phyloP scores from a whole-genome alignment of 2,329 filamentous ascomycete genomes.

The Fusarium pseudoanthophilum region DNA sequence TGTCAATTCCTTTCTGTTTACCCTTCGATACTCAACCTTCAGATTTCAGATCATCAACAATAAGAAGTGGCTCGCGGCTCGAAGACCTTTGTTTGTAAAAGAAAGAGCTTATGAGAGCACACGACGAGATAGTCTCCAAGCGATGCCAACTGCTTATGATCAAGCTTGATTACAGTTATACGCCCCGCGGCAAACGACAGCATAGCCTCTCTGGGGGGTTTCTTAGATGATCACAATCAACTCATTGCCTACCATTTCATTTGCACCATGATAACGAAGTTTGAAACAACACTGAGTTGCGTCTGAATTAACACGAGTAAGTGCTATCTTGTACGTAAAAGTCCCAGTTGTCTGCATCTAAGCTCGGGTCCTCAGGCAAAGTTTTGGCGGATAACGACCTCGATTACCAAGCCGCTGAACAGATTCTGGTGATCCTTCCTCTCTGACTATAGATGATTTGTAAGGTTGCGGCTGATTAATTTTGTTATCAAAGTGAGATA shows the following conservation, averaged over 20 bases:
- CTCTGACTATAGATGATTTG: conserved; percentile 48
- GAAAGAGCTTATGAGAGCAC: conserved; percentile 47
- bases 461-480: conserved; percentile 44
- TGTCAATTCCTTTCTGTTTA: neutral
- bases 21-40: neutral
- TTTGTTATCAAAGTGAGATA: conserved; percentile 40
- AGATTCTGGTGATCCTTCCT: conserved; percentile 55
- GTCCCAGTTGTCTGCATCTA: conserved; percentile 52
- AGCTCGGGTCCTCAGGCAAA: conserved; percentile 50
- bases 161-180: conserved; percentile 50
- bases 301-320: conserved; percentile 51
- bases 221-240: conserved; percentile 50
- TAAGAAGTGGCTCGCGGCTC: conserved; percentile 50
- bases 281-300: conserved; percentile 53
- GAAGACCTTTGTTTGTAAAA: conserved; percentile 50
- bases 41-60: conserved; percentile 49
- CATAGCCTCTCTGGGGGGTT: conserved; percentile 41
- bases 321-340: conserved; percentile 50
- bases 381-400: conserved; percentile 55
- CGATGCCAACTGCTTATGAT: conserved; percentile 55
- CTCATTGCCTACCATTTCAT: conserved; percentile 60
- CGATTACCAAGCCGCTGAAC: conserved; percentile 52
- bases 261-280: conserved; percentile 52
- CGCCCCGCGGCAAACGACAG: conserved; percentile 45
- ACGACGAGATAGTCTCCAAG: conserved; percentile 45